Evolutionary conservation across 192 early-diverging fungal species (phyloP), one percentile per base, ranked within the genome.

Genomic region (Geranomyces michiganensis): DNA sequence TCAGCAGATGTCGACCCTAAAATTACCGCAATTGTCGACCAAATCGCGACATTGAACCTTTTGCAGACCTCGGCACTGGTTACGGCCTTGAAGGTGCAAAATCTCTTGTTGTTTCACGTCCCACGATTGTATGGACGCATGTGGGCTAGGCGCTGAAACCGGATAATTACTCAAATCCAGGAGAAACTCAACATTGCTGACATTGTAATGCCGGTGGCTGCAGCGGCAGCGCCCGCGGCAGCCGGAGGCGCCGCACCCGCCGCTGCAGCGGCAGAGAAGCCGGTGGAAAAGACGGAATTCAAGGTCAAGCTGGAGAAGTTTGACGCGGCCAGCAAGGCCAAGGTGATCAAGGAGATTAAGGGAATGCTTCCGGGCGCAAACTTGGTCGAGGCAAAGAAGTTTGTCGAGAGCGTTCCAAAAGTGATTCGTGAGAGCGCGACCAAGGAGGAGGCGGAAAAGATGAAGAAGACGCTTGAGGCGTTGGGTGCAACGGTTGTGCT

Each of bases 381-480:
- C 85, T 81, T 99, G 81, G 94, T 99, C 22, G 97, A 96, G 75
- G 97, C 97, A 75, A 99, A 99, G 88, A 99, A 99, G 87, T 97
- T 99, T 83, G 95, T 97, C 30, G 97, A 99, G 83, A 86, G 92
- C 70, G 94, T 88, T 68, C 97, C 97, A 78, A 99, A 99, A 87
- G 91, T 96, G 65, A 84, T 99, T 76, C 93, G 92, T 82, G 95
- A 99, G 70, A 80, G 80, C 62, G 89, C 87, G 41, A 80, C 84
- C 76, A 99, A 96, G 87, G 95, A 93, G 48, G 97, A 97, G 77
- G 97, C 97, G 24, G 95, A 96, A 78, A 97, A 97, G 89, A 88
- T 97, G 72, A 96, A 99, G 89, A 92, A 92, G 86, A 82, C 89
- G 41, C 84, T 99, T 56, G 94, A 99, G 77, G 92, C 90, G 22